A percentile compares a stretch with the other conserved stretches of the same genome.
These are phyloP conservation scores for Cercophora newfieldiana DNA, from an alignment of 495 filamentous ascomycete genomes.

Conservation along the genomic window DNA sequence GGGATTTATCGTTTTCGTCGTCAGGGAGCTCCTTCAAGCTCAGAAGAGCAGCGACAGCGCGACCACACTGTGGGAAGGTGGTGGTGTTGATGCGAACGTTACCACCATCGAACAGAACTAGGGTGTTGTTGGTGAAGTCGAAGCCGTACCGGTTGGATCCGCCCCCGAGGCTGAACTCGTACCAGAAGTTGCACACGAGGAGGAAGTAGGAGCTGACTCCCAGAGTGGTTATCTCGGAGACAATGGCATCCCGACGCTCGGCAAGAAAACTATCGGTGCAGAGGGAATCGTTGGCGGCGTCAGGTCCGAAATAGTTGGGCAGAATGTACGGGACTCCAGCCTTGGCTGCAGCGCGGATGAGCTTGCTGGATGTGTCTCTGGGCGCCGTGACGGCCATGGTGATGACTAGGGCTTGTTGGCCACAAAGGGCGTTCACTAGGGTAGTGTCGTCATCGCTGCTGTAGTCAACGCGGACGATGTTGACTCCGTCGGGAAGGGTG, in stretches of 20 bases:
- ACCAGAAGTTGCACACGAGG: conserved; percentile 48
- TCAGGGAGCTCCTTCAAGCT: conserved; percentile 43
- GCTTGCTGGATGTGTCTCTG: conserved; percentile 39
- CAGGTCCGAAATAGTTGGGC: conserved; percentile 53
- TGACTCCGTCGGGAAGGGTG: conserved; percentile 41
- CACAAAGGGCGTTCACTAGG: conserved; percentile 44
- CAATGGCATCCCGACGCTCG: not conserved
- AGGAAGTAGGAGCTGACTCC: conserved; percentile 36
- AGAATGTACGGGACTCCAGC: conserved; percentile 63
- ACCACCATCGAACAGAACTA: conserved; percentile 38
- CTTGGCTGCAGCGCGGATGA: conserved; percentile 60
- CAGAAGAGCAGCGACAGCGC: conserved; percentile 41
- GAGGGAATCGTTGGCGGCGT: conserved; percentile 27
- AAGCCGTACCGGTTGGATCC: conserved; percentile 32
- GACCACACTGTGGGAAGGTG: conserved; percentile 45
- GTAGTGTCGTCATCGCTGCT: conserved; percentile 25
- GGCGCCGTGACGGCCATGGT: conserved; percentile 42
- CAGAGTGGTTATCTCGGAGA: conserved; percentile 41
- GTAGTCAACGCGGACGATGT: conserved; percentile 39
- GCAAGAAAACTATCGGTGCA: not conserved
- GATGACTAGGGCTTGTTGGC: conserved; percentile 62
- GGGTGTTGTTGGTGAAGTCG: conserved; percentile 31
- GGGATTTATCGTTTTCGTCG: conserved; percentile 37
- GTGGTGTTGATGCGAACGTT: conserved; percentile 35
- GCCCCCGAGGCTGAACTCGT: conserved; percentile 43